Base-by-base conservation (phyloP, 768 basidiomycete species). In the Suillus ampliporus region DNA sequence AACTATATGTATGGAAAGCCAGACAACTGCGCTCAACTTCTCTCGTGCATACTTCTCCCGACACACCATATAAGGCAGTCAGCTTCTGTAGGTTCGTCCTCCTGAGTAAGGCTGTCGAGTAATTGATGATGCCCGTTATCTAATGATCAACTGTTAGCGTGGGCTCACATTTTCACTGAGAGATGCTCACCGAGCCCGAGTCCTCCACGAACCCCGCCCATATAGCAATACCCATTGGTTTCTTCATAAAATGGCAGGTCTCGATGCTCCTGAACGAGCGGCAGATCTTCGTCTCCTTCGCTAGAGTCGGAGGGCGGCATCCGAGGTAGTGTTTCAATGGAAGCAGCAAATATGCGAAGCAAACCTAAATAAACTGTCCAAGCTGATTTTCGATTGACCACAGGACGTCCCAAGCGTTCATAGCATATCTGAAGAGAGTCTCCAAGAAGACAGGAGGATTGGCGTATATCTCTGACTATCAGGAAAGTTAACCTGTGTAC, bases 161-260 rank as follows among this genome's bases (percentile, higher is more conserved):
- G 31, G 31, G 31, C 31, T 31, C 31, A 31, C 31, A 31, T 31
- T 31, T 31, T 31, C 31, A 31, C 31, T 31, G 31, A 31, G 31
- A 31, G 31, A 31, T 31, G 31, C 31, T 31, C 31, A 31, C 31
- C 31, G 31, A 31, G 31, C 31, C 44, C 44, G 15, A 44, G 44
- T 21, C 44, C 44, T 44, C 44, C 44, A 44, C 44, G 11, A 44
- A 44, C 10, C 6, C 31, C 31, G 31, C 31, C 31, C 31, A 31
- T 31, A 31, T 31, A 31, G 31, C 31, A 31, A 31, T 31, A 44
- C 44, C 44, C 44, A 44, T 44, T 44, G 15, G 44, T 21, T n/a
- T 44, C 44, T 44, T 44, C n/a, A 21, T 44, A n/a, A 44, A 44
- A 44, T 44, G 44, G 44, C n/a, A 44, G 44, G 44, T 44, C 44